A percentile compares a stretch with the other conserved stretches of the same genome.
Evolutionary conservation across 805 yeast genomes (phyloP).

Genomic region (Kodamaea neixiangensis): DNA sequence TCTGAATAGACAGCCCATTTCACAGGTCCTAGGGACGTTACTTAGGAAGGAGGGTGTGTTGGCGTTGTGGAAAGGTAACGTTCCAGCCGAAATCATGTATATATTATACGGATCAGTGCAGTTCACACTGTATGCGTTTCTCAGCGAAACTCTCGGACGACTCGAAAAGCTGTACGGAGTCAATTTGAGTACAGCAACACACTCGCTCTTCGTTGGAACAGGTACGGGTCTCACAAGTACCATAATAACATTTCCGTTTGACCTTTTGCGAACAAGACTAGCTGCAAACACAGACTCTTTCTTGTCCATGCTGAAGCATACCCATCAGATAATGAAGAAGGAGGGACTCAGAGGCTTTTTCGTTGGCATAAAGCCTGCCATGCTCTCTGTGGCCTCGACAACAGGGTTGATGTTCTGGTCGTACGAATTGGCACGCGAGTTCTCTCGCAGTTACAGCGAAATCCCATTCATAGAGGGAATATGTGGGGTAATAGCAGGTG

Average conservation of each 20-base stretch:
- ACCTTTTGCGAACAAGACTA: constrained; percentile 81
- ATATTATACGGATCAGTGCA: constrained; percentile 83
- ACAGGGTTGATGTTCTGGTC: constrained; percentile 77
- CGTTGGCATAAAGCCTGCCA: constrained; percentile 50
- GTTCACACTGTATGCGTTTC: constrained; percentile 66
- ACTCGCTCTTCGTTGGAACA: constrained; percentile 65
- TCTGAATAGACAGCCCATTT: constrained; percentile 11
- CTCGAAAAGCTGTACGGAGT: constrained; percentile 23
- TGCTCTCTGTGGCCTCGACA: constrained; percentile 65
- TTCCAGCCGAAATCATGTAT: constrained; percentile 88
- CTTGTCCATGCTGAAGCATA: constrained; percentile 36
- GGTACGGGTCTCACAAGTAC: constrained; percentile 79
- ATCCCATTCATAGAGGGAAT: constrained; percentile 51
- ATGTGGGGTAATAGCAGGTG: constrained; percentile 78
- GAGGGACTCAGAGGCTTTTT: constrained; percentile 50
- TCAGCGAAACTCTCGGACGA: constrained; percentile 47
- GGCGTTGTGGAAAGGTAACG: constrained; percentile 95
- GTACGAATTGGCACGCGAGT: constrained; percentile 55
- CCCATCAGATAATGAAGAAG: constrained; percentile 24
- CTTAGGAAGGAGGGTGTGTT: constrained; percentile 62
- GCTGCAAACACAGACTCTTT: constrained; percentile 60
- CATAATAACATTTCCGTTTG: constrained; percentile 80
- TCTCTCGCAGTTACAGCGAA: constrained; percentile 24
- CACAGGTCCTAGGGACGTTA: constrained; percentile 42
- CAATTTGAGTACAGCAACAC: constrained; percentile 36